These are phyloP conservation scores for Pseudogymnoascus sp. DNA, from an alignment of 2,329 filamentous ascomycete genomes.

Conservation along the genomic window DNA sequence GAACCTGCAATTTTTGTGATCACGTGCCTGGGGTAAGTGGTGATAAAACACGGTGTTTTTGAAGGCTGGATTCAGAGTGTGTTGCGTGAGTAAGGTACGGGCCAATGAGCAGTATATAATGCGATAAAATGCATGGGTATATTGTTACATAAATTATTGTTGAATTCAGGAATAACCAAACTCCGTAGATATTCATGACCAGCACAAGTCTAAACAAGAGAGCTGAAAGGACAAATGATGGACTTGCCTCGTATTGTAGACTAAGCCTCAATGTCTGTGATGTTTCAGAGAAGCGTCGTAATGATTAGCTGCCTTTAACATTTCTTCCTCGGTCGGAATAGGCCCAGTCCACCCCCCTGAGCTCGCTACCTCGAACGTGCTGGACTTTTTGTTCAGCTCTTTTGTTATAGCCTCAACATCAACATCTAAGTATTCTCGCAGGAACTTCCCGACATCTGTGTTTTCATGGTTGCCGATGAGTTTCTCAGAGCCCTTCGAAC, in stretches of 20 bases:
- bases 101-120: background rate
- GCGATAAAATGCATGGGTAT: constrained; percentile 1
- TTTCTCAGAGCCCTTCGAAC: constrained; percentile 57
- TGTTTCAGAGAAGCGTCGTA: background rate
- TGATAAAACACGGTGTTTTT: background rate
- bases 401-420: constrained; percentile 70
- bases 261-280: background rate
- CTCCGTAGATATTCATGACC: background rate
- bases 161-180: background rate
- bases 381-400: constrained; percentile 43
- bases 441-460: constrained; percentile 78
- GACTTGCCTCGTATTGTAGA: background rate
- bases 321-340: constrained; percentile 21
- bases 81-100: background rate
- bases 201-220: background rate
- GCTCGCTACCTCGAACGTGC: constrained; percentile 16
- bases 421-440: constrained; percentile 69
- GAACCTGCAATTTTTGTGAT: background rate
- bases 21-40: background rate
- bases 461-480: constrained; percentile 88
- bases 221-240: background rate
- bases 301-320: background rate
- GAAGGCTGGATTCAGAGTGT: background rate
- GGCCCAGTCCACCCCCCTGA: constrained; percentile 21
- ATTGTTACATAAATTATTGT: background rate